Conservation (phyloP, 2,329 filamentous ascomycete species). For the Xylaria sp. region DNA sequence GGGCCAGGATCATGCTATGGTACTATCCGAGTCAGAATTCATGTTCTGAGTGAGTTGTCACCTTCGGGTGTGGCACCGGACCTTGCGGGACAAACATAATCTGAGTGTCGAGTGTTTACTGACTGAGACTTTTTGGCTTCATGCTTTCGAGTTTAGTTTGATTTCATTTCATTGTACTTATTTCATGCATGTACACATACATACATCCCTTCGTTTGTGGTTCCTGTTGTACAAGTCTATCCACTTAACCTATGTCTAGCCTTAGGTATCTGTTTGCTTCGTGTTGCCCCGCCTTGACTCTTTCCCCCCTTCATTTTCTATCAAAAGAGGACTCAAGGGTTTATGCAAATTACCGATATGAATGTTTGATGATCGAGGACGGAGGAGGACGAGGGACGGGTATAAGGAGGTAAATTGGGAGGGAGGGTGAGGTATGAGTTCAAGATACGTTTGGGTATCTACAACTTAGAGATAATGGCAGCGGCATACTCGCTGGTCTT, state of each 20-base stretch:
- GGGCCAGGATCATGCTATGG: too few species aligned
- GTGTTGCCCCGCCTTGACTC: not conserved
- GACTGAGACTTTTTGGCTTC: not conserved
- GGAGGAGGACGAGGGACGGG: not conserved
- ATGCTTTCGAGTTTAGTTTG: not conserved
- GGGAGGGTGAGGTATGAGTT: slow-evolving; percentile 22
- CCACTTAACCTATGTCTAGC: slow-evolving; percentile 21
- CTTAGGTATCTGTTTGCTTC: slow-evolving; percentile 10
- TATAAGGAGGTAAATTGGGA: not conserved
- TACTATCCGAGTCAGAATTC: too few species aligned
- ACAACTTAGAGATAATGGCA: slow-evolving; percentile 81
- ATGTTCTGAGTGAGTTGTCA: too few species aligned
- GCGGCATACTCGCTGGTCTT: slow-evolving; percentile 94
- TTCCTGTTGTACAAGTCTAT: slow-evolving; percentile 24
- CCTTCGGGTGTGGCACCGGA: too few species aligned
- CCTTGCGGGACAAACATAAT: too few species aligned
- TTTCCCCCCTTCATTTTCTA: slow-evolving; percentile 1
- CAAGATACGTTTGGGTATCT: slow-evolving; percentile 41
- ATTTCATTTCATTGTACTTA: slow-evolving; percentile 1
- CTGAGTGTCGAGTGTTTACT: too few species aligned
- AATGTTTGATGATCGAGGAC: slow-evolving; percentile 4
- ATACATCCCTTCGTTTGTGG: not conserved
- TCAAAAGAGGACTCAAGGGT: not conserved
- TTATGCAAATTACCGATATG: slow-evolving; percentile 13
- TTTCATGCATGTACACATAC: slow-evolving; percentile 5